Evolutionary conservation across 2,329 filamentous ascomycete species (phyloP), one percentile per base, ranked within the genome.

Genomic region (Nemania sp.): DNA sequence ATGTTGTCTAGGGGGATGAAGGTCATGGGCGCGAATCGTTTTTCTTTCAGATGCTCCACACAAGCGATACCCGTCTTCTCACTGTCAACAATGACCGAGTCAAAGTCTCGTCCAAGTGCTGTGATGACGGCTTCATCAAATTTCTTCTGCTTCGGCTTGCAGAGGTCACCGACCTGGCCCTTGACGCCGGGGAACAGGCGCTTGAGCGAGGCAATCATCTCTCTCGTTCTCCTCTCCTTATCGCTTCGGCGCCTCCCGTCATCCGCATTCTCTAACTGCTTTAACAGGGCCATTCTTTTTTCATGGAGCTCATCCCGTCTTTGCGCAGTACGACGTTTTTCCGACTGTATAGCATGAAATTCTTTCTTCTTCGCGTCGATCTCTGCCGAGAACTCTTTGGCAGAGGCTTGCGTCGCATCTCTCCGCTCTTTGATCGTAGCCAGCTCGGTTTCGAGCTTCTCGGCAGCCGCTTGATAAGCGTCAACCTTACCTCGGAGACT

Each of bases 1-100:
- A 99, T 97, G 54, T 96, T 97, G 79, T 99, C 95, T 17, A 99
- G 83, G 1, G 95, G 95, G 65, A 98, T 93, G 75, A 99, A 98
- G 1, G 92, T 97, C 77, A 95, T 91, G 59, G 93, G 91, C 6
- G 90, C 86, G 55, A 90, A 88, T 57, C 91, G 88, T 73, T 97
- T 91, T 66, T 97, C 92, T 69, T 95, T 95, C 60, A 99, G 85
- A 71, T 97, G 96, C 68, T 95, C 87, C 57, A 99, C 95, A 74
- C 95, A 99, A 69, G 97, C 92, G 60, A 92, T 89, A 29, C 91
- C 95, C 1, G 91, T 95, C 78, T 95, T 96, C 76, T 98, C 92
- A 1, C 92, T 94, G 69, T 99, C 95, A 10, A 98, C 94, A 50
- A 99, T 87, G 45, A 99, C 90, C 0, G 93, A 91, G 74, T 99